These are phyloP conservation scores for Chlamydomonas sphaeroides DNA, from an alignment of 139 green algal species.

Conservation along the genomic window DNA sequence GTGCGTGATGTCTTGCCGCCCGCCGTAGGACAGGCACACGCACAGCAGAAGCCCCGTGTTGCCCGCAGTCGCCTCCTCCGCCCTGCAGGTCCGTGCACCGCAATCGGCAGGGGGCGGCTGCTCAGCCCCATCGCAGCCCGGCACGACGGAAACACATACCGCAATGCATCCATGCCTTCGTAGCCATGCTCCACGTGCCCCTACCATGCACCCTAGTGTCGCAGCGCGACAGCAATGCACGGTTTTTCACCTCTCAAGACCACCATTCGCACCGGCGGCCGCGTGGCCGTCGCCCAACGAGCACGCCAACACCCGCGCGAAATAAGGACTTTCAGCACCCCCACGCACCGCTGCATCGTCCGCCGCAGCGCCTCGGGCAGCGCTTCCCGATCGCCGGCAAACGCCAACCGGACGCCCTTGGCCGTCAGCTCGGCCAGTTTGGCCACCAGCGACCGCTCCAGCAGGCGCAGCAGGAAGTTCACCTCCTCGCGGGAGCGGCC, in stretches of 20 bases:
- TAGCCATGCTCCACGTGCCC: too few relatives aligned
- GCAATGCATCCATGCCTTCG: too few relatives aligned
- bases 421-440: slow-evolving; percentile 52
- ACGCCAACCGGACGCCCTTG: slow-evolving; percentile 62
- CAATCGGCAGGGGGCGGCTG: too few relatives aligned
- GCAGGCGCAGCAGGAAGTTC: slow-evolving; percentile 72
- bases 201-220: too few relatives aligned
- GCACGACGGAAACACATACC: too few relatives aligned
- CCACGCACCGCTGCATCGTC: slow-evolving; percentile 25
- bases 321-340: too few relatives aligned
- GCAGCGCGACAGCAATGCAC: too few relatives aligned
- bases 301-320: too few relatives aligned
- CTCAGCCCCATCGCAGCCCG: too few relatives aligned
- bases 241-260: too few relatives aligned
- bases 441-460: slow-evolving; percentile 56
- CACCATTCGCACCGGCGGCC: too few relatives aligned
- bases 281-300: too few relatives aligned
- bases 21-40: slow-evolving; percentile 68
- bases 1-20: slow-evolving; percentile 72
- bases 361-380: slow-evolving; percentile 62
- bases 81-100: slow-evolving; percentile 20
- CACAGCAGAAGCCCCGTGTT: slow-evolving; percentile 57
- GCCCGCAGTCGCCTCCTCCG: slow-evolving; percentile 29
- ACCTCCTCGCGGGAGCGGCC: slow-evolving; percentile 64
- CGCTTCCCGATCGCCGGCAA: slow-evolving; percentile 67